A percentile compares a stretch with the other conserved stretches of the same genome.
Conservation (phyloP, 73 alveolate species). For the Tetrahymena borealis region DNA sequence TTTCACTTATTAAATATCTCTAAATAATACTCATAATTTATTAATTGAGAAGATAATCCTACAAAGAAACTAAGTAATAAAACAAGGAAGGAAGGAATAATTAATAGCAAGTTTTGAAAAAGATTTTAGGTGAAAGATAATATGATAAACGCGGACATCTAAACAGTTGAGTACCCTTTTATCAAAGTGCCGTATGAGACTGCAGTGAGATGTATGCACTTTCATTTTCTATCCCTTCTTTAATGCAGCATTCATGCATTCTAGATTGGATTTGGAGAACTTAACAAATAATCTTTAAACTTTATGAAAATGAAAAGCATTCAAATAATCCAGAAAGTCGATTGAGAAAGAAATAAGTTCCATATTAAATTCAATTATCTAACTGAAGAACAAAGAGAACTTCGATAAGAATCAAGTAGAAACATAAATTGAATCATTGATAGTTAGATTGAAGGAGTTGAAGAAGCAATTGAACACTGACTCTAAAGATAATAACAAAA, state of each 20-base stretch:
- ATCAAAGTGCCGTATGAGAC: neutral
- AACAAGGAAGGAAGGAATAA: no score
- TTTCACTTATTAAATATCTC: no score
- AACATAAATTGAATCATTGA: neutral
- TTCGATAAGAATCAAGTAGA: neutral
- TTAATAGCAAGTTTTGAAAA: no score
- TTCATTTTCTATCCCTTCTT: neutral
- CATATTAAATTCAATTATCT: neutral
- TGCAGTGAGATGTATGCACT: neutral
- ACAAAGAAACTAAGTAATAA: neutral
- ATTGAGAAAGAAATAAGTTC: neutral
- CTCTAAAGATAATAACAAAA: neutral
- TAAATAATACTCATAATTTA: no score
- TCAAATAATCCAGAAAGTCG: neutral
- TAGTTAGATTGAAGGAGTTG: neutral
- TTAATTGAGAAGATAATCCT: neutral
- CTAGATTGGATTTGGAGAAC: neutral
- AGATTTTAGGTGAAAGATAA: neutral
- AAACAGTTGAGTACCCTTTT: neutral
- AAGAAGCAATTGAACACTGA: neutral
- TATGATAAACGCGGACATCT: neutral
- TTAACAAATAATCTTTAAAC: neutral
- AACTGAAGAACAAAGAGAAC: neutral
- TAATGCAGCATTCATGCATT: neutral
- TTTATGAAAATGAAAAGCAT: neutral